phyloP scores from a whole-genome alignment of 331 rosid genomes.

The Arachis monticola region DNA sequence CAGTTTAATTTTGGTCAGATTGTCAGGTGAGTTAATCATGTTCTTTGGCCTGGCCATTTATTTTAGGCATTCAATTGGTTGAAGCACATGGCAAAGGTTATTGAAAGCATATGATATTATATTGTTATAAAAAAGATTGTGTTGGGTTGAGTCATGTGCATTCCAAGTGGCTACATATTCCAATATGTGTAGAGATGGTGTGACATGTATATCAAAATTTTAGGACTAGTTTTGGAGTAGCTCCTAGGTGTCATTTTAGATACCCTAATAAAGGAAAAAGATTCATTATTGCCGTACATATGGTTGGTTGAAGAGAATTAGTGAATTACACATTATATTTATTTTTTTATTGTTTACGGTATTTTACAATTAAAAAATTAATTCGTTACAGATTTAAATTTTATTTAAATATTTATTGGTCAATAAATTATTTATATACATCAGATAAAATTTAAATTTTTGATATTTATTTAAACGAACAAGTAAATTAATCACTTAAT shows the following conservation, averaged over 20 bases:
- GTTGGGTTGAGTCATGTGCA: slow-evolving; percentile 30
- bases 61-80: slow-evolving; percentile 36
- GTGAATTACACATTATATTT: slow-evolving; percentile 21
- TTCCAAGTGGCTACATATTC: slow-evolving; percentile 23
- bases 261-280: slow-evolving; percentile 27
- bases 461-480: no score
- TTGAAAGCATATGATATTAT: neutral
- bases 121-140: neutral
- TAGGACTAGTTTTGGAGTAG: slow-evolving; percentile 34
- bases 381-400: no score
- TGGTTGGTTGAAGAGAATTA: slow-evolving; percentile 30
- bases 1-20: slow-evolving; percentile 35
- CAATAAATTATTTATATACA: no score
- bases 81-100: slow-evolving; percentile 47
- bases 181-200: slow-evolving; percentile 17
- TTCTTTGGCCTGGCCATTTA: slow-evolving; percentile 39
- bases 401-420: no score
- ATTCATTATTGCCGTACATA: slow-evolving; percentile 21
- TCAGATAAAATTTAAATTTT: no score
- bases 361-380: no score
- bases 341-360: neutral
- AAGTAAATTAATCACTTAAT: no score
- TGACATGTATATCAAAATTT: slow-evolving; percentile 33
- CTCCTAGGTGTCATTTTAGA: slow-evolving; percentile 42
- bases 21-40: slow-evolving; percentile 48